Base-by-base conservation (phyloP, 768 basidiomycete genomes). In the Pleurotus tuoliensis region DNA sequence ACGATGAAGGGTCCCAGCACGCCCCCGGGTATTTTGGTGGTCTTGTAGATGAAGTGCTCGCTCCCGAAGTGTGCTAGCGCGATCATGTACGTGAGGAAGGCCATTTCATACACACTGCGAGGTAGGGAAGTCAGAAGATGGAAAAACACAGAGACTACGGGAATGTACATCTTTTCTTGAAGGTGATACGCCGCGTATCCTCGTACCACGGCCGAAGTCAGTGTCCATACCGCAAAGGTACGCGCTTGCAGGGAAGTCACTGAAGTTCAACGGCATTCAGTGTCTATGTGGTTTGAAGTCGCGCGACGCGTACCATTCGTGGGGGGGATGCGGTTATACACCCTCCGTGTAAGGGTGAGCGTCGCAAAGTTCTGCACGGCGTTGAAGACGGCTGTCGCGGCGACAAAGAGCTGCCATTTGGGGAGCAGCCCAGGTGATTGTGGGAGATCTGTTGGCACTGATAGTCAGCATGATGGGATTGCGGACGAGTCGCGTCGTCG, bases 171-270 rank as follows among this genome's bases (percentile, higher is more conserved):
- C 73, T 92, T 92, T 66, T 84, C 78, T 57, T 86, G 75, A 62
- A 98, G 90, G 67, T 98, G 78, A 72, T 94, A 98, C 5, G 96
- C 94, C 9, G 93, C 91, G 63, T 94, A 94, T 47, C 79, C 74
- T 37, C 96, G 86, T 48, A 98, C 84, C 46, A 89, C 73, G 20
- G 90, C 92, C 6, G 92, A 84, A 4, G 89, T 87, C 50, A 96
- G 69, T 0, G 95, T 98, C 96, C 96, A 99, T 1, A 84, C 79
- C 1, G 82, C 95, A 67, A 97, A 97, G 4, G 94, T 91, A 46
- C 96, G 82, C 38, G 92, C 89, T 61, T 95, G 92, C 16, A 98
- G 79, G 15, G 79, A 71, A 5, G 92, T 94, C 9, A 99, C 96
- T 96, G 71, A 20, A 54, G 18, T 22, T 47, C 39, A 27, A 60